Evolutionary conservation across 768 basidiomycete species (phyloP).

Genomic region (Auricularia sp.): DNA sequence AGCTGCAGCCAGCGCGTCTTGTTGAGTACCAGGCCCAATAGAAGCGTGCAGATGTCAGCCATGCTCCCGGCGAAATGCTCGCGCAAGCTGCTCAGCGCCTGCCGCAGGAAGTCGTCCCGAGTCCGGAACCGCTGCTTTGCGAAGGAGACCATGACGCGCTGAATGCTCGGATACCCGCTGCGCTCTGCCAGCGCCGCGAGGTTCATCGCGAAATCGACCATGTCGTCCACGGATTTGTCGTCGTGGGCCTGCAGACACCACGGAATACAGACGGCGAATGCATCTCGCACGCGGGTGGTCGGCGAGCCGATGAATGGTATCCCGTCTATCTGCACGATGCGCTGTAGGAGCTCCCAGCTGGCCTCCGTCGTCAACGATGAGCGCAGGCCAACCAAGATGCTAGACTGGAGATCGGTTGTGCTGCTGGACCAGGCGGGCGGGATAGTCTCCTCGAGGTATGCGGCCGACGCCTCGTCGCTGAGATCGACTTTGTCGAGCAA

Average conservation of each 20-base stretch:
- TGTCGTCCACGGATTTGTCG: slow-evolving; percentile 10
- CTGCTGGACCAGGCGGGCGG: slow-evolving; percentile 63
- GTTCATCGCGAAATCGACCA: slow-evolving; percentile 57
- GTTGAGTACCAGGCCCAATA: slow-evolving; percentile 83
- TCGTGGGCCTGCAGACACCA: slow-evolving; percentile 81
- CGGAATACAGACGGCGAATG: slow-evolving; percentile 75
- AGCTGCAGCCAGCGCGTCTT: slow-evolving; percentile 69
- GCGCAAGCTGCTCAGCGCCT: slow-evolving; percentile 74
- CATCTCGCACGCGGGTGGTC: slow-evolving; percentile 62
- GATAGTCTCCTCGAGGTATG: slow-evolving; percentile 55
- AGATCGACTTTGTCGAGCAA: slow-evolving; percentile 63
- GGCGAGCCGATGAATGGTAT: slow-evolving; percentile 60
- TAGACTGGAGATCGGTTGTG: slow-evolving; percentile 51
- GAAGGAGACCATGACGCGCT: slow-evolving; percentile 83
- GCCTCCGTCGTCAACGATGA: slow-evolving; percentile 58
- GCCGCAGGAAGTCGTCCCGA: slow-evolving; percentile 86
- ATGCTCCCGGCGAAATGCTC: slow-evolving; percentile 76
- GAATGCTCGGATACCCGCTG: slow-evolving; percentile 68
- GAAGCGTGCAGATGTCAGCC: slow-evolving; percentile 71
- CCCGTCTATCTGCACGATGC: slow-evolving; percentile 49
- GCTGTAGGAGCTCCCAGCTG: slow-evolving; percentile 60
- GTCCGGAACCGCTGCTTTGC: slow-evolving; percentile 81
- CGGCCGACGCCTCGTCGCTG: slow-evolving; percentile 53
- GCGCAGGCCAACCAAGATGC: slow-evolving; percentile 66
- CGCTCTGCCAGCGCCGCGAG: slow-evolving; percentile 51